Evolutionary conservation across 352 stramenopile species (phyloP), one percentile per base, ranked within the genome.

Genomic region (Phytophthora cryptogea): DNA sequence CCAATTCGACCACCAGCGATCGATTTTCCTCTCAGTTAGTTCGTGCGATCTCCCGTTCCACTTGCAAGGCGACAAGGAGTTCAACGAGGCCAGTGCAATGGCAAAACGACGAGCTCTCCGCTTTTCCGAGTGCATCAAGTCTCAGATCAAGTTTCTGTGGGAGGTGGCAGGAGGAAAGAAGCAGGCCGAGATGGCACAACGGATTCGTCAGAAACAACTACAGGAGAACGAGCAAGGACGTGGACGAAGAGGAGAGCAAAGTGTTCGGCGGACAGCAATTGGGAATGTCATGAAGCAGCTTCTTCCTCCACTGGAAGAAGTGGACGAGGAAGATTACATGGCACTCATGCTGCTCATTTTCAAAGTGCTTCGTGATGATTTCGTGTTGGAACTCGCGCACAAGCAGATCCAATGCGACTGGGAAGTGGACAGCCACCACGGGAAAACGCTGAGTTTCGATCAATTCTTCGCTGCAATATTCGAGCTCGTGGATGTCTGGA

Each of bases 401-500:
- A 65, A 64, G 8, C 79, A 93, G 57, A 89, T 93, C 39, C 71
- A 79, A 23, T 89, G 78, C 51, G 84, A 93, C 74, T 93, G 84
- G 84, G 78, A 83, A 41, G 78, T 91, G 10, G 81, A 93, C 68
- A 90, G 80, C 40, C 81, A 82, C 33, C 75, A 86, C 36, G 70
- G 76, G 4, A 53, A 73, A n/a, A 56, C 55, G 5, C 69, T 93
- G 26, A 75, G 31, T 11, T 83, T 81, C 28, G 78, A 90, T 6
- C 74, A 88, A 49, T 93, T 93, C 56, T 85, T 80, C 59, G 54
- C 72, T 0, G 79, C 84, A 0, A 30, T 93, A 1, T 93, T 93
- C 39, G 84, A 93, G 52, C 67, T 93, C 20, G 84, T 93, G 5
- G 81, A 93, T 37, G 55, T 93, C 8, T 93, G 84, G 84, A 93